Conservation (phyloP, 148 eudicot genomes). For the Fagopyrum tataricum region DNA sequence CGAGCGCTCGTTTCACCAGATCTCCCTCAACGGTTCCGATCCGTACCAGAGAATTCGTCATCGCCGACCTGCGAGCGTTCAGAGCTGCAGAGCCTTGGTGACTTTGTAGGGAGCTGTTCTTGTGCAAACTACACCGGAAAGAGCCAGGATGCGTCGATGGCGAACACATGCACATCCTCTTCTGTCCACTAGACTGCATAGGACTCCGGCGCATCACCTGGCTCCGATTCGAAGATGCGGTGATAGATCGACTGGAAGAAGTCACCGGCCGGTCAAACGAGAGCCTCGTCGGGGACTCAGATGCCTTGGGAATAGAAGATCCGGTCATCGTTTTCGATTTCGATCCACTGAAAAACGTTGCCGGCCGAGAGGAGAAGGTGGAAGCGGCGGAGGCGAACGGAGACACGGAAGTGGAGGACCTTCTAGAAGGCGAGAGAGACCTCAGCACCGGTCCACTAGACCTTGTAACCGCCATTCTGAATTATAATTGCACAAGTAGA, state of each 20-base stretch:
- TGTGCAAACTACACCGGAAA: conserved; percentile 72
- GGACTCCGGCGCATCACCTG: conserved; percentile 5
- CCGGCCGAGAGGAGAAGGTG: conserved; percentile 27
- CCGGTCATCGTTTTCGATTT: conserved; percentile 18
- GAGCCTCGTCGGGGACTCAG: conserved; percentile 38
- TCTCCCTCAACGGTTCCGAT: too few relatives aligned
- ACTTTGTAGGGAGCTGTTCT: conserved; percentile 17
- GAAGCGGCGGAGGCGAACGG: conserved; percentile 41
- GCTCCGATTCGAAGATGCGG: background rate
- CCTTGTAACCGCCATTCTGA: conserved; percentile 34
- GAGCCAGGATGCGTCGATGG: conserved; percentile 83
- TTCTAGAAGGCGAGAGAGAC: conserved; percentile 46
- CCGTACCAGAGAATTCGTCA: too few relatives aligned
- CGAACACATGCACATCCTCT: conserved; percentile 70
- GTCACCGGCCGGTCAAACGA: conserved; percentile 26
- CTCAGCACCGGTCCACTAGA: conserved; percentile 52
- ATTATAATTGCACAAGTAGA: background rate
- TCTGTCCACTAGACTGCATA: conserved; percentile 11
- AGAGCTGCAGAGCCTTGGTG: conserved; percentile 19
- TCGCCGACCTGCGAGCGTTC: conserved; percentile 9
- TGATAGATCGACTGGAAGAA: conserved; percentile 33
- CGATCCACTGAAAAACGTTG: conserved; percentile 23
- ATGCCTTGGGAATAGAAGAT: background rate
- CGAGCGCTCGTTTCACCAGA: too few relatives aligned
- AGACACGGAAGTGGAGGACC: conserved; percentile 29